Percentiles rank a stretch among this genome's conserved stretches.
Conservation (phyloP, 176 grass and related monocot genomes). For the Hsuehochloa calcarea region DNA sequence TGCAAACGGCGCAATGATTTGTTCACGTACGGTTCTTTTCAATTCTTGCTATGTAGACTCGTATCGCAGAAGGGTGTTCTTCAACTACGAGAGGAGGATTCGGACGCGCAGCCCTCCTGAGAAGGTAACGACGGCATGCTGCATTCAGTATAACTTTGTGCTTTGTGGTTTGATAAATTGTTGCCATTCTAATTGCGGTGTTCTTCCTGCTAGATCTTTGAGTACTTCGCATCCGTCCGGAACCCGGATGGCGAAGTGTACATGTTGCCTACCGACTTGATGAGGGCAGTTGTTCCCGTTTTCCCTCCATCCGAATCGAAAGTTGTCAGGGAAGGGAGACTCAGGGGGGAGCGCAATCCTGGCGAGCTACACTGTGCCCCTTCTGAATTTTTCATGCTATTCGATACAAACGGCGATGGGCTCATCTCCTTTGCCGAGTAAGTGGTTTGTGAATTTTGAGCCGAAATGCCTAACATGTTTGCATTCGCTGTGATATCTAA, state of each 20-base stretch:
- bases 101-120: conserved; percentile 81
- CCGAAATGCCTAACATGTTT: neutral
- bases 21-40: neutral
- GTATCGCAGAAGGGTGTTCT: conserved; percentile 81
- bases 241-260: conserved; percentile 62
- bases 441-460: conserved; percentile 31
- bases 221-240: conserved; percentile 81
- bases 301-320: conserved; percentile 88
- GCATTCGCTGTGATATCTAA: neutral
- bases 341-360: conserved; percentile 70
- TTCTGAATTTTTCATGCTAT: conserved; percentile 87
- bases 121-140: conserved; percentile 49
- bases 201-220: conserved; percentile 70
- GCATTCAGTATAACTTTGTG: neutral
- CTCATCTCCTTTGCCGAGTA: conserved; percentile 97
- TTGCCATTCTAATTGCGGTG: neutral
- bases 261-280: conserved; percentile 86
- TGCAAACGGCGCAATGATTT: neutral
- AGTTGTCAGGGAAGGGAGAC: conserved; percentile 66
- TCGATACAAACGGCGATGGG: conserved; percentile 90
- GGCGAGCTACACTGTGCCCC: conserved; percentile 73
- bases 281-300: conserved; percentile 77
- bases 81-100: conserved; percentile 96
- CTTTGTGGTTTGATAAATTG: neutral
- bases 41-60: conserved; percentile 42